Evolutionary conservation across 352 stramenopile species (phyloP).

Genomic region (Globisporangium polare): DNA sequence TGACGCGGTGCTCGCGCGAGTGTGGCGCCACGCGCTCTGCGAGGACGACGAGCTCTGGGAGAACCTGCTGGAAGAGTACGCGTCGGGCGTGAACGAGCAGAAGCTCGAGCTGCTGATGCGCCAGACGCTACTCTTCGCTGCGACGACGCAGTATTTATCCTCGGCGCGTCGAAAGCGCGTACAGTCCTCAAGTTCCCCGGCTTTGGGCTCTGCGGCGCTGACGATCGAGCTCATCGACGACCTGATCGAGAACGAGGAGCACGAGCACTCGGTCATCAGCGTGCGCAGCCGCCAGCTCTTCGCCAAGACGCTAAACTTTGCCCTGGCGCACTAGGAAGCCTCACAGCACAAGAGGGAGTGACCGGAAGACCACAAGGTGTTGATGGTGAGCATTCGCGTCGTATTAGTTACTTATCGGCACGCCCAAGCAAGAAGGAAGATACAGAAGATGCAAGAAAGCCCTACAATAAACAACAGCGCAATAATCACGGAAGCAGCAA

Average conservation of each 20-base stretch:
- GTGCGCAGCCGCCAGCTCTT: slow-evolving; percentile 54
- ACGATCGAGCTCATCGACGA: slow-evolving; percentile 65
- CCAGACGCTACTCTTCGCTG: slow-evolving; percentile 62
- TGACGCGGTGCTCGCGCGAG: slow-evolving; percentile 32
- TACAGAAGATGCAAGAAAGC: slow-evolving; percentile 7
- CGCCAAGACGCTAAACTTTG: slow-evolving; percentile 72
- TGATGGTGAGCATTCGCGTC: slow-evolving; percentile 3
- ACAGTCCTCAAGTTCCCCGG: background rate
- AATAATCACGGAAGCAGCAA: slow-evolving; percentile 17
- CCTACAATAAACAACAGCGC: slow-evolving; percentile 6
- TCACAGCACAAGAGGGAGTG: slow-evolving; percentile 1
- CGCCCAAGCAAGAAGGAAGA: background rate
- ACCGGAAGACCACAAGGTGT: background rate
- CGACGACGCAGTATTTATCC: slow-evolving; percentile 49
- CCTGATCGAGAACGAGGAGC: slow-evolving; percentile 48
- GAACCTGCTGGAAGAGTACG: slow-evolving; percentile 44
- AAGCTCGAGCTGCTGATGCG: slow-evolving; percentile 63
- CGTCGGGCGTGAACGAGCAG: slow-evolving; percentile 55
- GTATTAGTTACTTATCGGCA: slow-evolving; percentile 4
- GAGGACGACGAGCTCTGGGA: slow-evolving; percentile 61
- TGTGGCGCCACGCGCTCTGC: slow-evolving; percentile 58
- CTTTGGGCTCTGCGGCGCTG: slow-evolving; percentile 22
- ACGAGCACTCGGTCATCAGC: slow-evolving; percentile 44
- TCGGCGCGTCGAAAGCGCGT: slow-evolving; percentile 16
- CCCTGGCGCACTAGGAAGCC: slow-evolving; percentile 16